Evolutionary conservation across 257 asterid genomes (phyloP).

Genomic region (Fraxinus pennsylvanica): DNA sequence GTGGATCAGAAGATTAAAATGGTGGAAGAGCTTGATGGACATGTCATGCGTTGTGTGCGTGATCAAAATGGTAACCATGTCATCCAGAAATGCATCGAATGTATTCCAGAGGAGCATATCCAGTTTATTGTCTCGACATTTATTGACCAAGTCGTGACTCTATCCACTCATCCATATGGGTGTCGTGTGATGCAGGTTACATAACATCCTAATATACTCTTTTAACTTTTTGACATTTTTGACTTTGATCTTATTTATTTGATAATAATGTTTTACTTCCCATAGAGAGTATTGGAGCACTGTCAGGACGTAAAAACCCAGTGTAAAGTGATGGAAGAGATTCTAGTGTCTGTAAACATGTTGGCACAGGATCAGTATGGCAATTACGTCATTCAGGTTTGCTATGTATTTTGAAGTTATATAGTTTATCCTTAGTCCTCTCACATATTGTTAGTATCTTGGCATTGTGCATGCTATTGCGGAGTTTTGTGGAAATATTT

Average conservation of each 20-base stretch:
- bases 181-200: constrained; percentile 95
- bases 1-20: constrained; percentile 86
- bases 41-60: constrained; percentile 93
- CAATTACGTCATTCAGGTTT: constrained; percentile 91
- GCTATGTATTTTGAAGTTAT: constrained; percentile 4
- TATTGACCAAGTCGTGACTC: constrained; percentile 85
- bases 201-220: not conserved
- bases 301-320: constrained; percentile 70
- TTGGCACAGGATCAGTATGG: constrained; percentile 98
- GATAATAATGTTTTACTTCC: not conserved
- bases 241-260: constrained; percentile 17
- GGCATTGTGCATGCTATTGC: not conserved
- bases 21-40: constrained; percentile 94
- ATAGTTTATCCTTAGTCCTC: not conserved
- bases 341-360: constrained; percentile 82
- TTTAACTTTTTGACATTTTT: not conserved
- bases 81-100: constrained; percentile 91
- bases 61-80: constrained; percentile 98
- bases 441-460: not conserved
- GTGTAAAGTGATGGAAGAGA: constrained; percentile 87
- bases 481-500: constrained; percentile 1
- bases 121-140: constrained; percentile 78
- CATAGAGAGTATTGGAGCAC: constrained; percentile 87
- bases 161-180: constrained; percentile 95
- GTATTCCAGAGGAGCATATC: constrained; percentile 83